Base-by-base conservation (phyloP, 2,329 filamentous ascomycete species). In the Dactylellina leptospora region DNA sequence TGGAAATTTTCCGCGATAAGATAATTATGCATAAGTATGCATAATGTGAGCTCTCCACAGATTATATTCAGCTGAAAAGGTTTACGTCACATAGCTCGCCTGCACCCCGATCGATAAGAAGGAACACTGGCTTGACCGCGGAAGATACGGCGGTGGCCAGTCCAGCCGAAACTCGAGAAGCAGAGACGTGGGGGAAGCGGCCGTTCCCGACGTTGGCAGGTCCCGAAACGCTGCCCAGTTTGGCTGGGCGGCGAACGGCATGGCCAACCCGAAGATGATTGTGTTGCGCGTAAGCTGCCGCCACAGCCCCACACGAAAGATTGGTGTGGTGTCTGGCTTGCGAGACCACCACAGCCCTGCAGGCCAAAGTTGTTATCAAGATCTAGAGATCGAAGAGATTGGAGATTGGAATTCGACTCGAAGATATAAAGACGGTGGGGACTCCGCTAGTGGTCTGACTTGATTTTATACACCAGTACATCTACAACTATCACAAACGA, bases 141-240 rank as follows among this genome's bases (percentile, higher is more conserved):
- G 23, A 44, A 56, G 11, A 42, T 56, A 4, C 36, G 20, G 20
- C 9, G 53, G 40, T 40, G 42, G 27, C 30, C 4, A 55, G 2
- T 8, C 20, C 44, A 33, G 50, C 42, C 30, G 40, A 18, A 23
- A 20, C 18, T 40, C 18, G 36, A 16, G 36, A 40, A 16, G 36
- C 4, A 4, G 28, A 11, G 25, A n/a, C 58, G 53, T 63, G 51
- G 66, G 68, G 61, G 68, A 58, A 47, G 11, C 68, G 68, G 68
- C 68, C 68, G 68, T 28, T 64, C 13, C 68, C 68, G 68, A 72
- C 30, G 48, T 44, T 69, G 64, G 64, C 40, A 56, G 4, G 20
- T 23, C n/a, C 64, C 58, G 66, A 63, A 20, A 10, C 9, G 16
- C 23, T 22, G 25, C 30, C 59, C 36, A 33, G 54, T 51, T 30